A percentile compares a stretch with the other conserved stretches of the same genome.
phyloP scores from a whole-genome alignment of 1,284 basidiomycete species.

The Cryptococcus hybrid region DNA sequence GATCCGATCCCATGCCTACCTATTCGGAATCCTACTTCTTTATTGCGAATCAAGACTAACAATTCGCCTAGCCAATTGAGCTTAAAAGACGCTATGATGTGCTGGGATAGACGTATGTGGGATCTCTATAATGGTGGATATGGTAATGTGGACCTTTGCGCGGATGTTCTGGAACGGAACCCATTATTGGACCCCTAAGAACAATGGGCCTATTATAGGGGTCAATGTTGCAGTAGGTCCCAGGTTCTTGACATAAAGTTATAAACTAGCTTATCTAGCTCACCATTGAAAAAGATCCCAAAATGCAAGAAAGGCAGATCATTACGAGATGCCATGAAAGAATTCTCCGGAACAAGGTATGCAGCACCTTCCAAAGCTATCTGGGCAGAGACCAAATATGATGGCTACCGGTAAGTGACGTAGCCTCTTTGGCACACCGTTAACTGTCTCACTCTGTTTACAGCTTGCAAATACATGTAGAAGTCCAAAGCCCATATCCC shows the following conservation, averaged over 20 bases:
- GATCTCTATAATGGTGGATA: constrained; percentile 56
- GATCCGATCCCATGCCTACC: constrained; percentile 58
- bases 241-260: background rate
- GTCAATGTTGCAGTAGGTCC: constrained; percentile 59
- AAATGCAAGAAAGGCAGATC: constrained; percentile 71
- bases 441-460: background rate
- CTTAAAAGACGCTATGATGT: constrained; percentile 63
- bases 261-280: background rate
- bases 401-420: constrained; percentile 67
- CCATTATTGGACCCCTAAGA: constrained; percentile 13
- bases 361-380: constrained; percentile 51
- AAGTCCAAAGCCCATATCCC: constrained; percentile 52
- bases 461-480: constrained; percentile 74
- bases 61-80: constrained; percentile 56
- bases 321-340: constrained; percentile 58
- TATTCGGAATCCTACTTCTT: constrained; percentile 28
- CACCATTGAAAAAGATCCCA: constrained; percentile 59
- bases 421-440: background rate
- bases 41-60: constrained; percentile 32
- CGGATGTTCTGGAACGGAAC: constrained; percentile 55
- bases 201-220: constrained; percentile 50
- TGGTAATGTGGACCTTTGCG: constrained; percentile 61
- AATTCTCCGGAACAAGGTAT: constrained; percentile 44
- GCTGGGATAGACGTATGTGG: constrained; percentile 69
- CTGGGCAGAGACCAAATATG: constrained; percentile 87